Evolutionary conservation across 371 early-diverging fungal genomes (phyloP), one percentile per base, ranked within the genome.

Genomic region (Globomyces sp.): DNA sequence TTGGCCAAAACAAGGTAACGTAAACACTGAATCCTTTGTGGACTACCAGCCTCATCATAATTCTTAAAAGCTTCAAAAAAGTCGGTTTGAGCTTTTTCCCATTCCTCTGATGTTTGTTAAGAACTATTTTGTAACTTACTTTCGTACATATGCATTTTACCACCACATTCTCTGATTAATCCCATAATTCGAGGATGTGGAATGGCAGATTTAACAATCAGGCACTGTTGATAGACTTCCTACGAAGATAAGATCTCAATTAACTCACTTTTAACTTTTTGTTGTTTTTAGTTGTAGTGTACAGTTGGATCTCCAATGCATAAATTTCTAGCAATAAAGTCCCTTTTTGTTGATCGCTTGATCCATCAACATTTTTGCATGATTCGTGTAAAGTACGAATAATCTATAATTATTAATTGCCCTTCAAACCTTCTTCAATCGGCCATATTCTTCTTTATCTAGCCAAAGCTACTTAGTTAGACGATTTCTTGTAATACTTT

Each of bases 21-120:
- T 49, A 97, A 82, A 43, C 94, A 92, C 67, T 89, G 90, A 53
- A 96, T 92, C 64, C 98, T 90, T 70, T 93, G 94, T 8, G 84
- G 85, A 68, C 90, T 91, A 43, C 96, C 98, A 0, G 98, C 95
- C 77, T 98, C 98, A 71, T 96, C 96, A 74, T 95, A 98, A 73
- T 92, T 93, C 66, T 93, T 94, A 81, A 98, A 98, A 1, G 96
- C 91, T 66, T 96, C 96, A 72, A 95, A 98, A 72, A 98, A 95
- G 67, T 94, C 94, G 0, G 89, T 84, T 71, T 94, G 92, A 0
- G 98, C 96, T 68, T 86, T 82, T 47, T 90, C 89, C 96, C 96
- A 98, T 71, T 93, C 88, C 77, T 89, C 86, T 24, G 24, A 24
- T 0, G 24, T 24, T 24, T 24, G 24, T 89, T 70, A 47, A 64